Base-by-base conservation (phyloP, 345 rosid species). In the Erysimum cheiranthoides region DNA sequence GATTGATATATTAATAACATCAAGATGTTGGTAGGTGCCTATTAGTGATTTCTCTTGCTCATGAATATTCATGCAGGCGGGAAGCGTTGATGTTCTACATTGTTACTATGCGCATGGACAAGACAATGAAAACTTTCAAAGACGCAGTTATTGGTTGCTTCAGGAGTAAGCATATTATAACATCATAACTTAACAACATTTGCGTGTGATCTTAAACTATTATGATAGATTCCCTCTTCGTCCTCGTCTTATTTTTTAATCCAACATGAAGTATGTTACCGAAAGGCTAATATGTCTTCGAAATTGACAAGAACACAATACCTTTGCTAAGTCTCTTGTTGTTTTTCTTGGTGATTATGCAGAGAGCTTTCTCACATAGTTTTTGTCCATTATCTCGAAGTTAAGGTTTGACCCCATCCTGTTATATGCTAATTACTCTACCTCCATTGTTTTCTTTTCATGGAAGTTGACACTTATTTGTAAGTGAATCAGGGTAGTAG, bases 21-120 rank as follows among this genome's bases (percentile, higher is more conserved):
- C 61, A 36, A 58, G 42, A 46, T 51, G 61, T 43, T 42, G 9
- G 17, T 62, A 5, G 57, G 71, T 65, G 17, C 52, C 34, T 67
- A 12, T 35, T 28, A 59, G 4, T 67, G 68, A 36, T 38, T 17
- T 38, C 12, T 50, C 46, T 68, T 59, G 30, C 64, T 68, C 28
- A 56, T 76, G 17, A 18, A 34, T 42, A 32, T 80, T 31, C 11
- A 60, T 81, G 77, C 86, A 95, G 99, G 88, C 85, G 11, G 99
- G 99, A 79, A 88, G 96, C 21, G 45, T 92, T 70, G 99, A 95
- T 70, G 97, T 92, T 64, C 76, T 95, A 78, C 99, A 95, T 78
- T 92, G 97, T 76, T 95, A 95, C 77, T 95, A 95, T 88, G 97
- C 99, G 4, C 99, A 92, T 74, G 97, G 97, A 60, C 93, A 92